Conservation (phyloP, 2,329 filamentous ascomycete species). For the Fusarium sp. region DNA sequence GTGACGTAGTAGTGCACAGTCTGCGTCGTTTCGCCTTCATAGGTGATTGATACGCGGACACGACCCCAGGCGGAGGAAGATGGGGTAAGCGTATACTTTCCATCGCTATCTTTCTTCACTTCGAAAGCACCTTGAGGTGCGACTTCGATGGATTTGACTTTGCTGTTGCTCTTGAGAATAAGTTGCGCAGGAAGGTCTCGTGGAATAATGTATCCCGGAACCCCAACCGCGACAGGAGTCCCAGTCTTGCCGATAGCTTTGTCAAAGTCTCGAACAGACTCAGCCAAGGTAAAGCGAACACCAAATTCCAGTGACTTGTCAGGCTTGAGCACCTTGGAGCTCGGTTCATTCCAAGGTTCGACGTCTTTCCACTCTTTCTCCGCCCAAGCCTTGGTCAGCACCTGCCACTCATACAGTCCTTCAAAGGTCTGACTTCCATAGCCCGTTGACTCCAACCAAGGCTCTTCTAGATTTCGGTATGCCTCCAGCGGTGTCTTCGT, state of each 20-base stretch:
- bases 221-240: slow-evolving; percentile 62
- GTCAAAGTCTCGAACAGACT: slow-evolving; percentile 61
- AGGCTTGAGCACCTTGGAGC: slow-evolving; percentile 58
- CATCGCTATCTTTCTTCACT: slow-evolving; percentile 44
- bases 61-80: slow-evolving; percentile 61
- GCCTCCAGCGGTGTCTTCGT: slow-evolving; percentile 63
- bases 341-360: slow-evolving; percentile 67
- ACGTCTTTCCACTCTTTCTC: slow-evolving; percentile 65
- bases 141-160: slow-evolving; percentile 55
- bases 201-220: slow-evolving; percentile 67
- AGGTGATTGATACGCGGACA: slow-evolving; percentile 60
- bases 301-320: slow-evolving; percentile 62
- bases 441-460: slow-evolving; percentile 51
- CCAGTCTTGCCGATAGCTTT: slow-evolving; percentile 56
- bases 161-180: slow-evolving; percentile 56
- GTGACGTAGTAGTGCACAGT: slow-evolving; percentile 69
- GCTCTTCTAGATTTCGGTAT: slow-evolving; percentile 65
- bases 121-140: slow-evolving; percentile 54
- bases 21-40: slow-evolving; percentile 61
- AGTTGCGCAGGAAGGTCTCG: slow-evolving; percentile 60
- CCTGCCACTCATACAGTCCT: slow-evolving; percentile 71
- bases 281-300: slow-evolving; percentile 62
- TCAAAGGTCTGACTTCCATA: slow-evolving; percentile 69
- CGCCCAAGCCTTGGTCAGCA: slow-evolving; percentile 64
- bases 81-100: slow-evolving; percentile 58